Evolutionary conservation across 1,284 basidiomycete species (phyloP).

Genomic region (Puccinia triticina): DNA sequence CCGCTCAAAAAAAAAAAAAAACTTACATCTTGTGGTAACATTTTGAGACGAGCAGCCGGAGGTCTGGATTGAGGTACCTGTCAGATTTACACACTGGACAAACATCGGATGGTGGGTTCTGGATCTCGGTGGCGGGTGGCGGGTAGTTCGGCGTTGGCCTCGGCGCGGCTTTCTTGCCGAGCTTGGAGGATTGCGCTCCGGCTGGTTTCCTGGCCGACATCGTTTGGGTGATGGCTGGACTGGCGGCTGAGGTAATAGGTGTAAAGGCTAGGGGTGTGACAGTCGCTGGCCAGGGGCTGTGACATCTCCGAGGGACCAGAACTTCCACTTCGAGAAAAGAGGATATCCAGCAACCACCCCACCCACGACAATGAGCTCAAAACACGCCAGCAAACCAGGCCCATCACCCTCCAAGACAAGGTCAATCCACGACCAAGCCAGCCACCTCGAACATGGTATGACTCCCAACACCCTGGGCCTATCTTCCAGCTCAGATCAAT

Average conservation of each 20-base stretch:
- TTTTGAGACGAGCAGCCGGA: slow-evolving; percentile 85
- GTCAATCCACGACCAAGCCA: slow-evolving; percentile 4
- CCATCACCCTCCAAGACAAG: slow-evolving; percentile 18
- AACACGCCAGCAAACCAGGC: slow-evolving; percentile 1
- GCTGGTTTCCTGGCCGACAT: slow-evolving; percentile 28
- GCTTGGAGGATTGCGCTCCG: neutral
- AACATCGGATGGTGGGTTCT: slow-evolving; percentile 70
- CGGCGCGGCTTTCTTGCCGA: neutral
- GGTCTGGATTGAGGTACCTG: slow-evolving; percentile 88
- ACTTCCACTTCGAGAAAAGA: neutral
- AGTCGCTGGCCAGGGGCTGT: too few relatives aligned
- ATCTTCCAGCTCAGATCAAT: neutral
- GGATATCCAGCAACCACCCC: neutral
- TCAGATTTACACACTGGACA: slow-evolving; percentile 98
- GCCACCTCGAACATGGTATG: slow-evolving; percentile 28
- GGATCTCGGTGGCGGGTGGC: neutral
- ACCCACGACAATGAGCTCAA: slow-evolving; percentile 8
- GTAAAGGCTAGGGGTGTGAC: too few relatives aligned
- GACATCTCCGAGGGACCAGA: neutral
- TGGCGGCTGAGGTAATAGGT: too few relatives aligned
- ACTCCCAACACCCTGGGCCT: neutral
- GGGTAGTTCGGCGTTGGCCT: neutral
- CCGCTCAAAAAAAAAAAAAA: neutral
- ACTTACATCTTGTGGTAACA: slow-evolving; percentile 98
- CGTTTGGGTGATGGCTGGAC: neutral